Evolutionary conservation across 1,284 basidiomycete species (phyloP).

Genomic region (Irpex rosettiformis): DNA sequence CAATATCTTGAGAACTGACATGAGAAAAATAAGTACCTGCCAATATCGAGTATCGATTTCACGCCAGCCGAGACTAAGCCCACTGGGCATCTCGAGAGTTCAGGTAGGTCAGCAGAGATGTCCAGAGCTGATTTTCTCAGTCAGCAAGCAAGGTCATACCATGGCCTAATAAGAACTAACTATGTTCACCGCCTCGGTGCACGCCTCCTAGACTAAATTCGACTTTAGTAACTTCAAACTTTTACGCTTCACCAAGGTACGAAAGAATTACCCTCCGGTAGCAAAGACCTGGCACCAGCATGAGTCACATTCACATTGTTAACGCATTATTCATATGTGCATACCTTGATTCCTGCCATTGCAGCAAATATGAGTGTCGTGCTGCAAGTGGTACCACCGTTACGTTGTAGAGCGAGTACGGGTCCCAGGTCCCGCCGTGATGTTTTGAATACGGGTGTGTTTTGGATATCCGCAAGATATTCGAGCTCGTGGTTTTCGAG

Average conservation of each 20-base stretch:
- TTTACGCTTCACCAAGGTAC: slow-evolving; percentile 3
- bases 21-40: slow-evolving; percentile 45
- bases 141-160: slow-evolving; percentile 9
- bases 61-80: slow-evolving; percentile 92
- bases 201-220: slow-evolving; percentile 81
- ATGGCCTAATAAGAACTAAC: slow-evolving; percentile 41
- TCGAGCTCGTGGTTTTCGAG: slow-evolving; percentile 66
- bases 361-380: slow-evolving; percentile 84
- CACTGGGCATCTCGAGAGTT: slow-evolving; percentile 82
- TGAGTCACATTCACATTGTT: background rate
- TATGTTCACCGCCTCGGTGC: slow-evolving; percentile 87
- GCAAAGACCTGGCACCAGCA: slow-evolving; percentile 59
- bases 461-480: slow-evolving; percentile 59
- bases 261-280: slow-evolving; percentile 64
- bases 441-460: slow-evolving; percentile 64
- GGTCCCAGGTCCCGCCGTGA: slow-evolving; percentile 87
- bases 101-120: slow-evolving; percentile 87
- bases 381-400: slow-evolving; percentile 92
- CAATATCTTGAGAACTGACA: background rate
- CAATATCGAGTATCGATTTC: slow-evolving; percentile 96
- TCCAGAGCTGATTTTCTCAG: slow-evolving; percentile 71
- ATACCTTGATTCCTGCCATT: slow-evolving; percentile 77
- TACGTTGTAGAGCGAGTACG: slow-evolving; percentile 61
- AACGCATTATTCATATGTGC: slow-evolving; percentile 7
- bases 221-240: background rate